phyloP scores from a whole-genome alignment of 129 eudicot species.

The Chrysanthemum seticuspe region DNA sequence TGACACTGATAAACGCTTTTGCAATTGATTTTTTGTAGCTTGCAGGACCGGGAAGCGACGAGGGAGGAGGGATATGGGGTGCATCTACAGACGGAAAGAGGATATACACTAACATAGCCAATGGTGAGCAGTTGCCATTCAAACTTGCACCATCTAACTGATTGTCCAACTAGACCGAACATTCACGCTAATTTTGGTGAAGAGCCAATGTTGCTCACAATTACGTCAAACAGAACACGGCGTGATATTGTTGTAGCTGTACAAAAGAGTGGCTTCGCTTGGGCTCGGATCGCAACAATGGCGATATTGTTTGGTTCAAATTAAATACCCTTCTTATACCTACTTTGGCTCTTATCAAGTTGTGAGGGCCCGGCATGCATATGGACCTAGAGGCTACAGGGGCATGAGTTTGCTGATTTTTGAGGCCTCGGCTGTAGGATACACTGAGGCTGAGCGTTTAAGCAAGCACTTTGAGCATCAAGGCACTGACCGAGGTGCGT shows the following conservation, averaged over 20 bases:
- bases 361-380: constrained; percentile 60
- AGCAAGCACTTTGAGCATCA: constrained; percentile 62
- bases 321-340: background rate
- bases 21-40: no score
- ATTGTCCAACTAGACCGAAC: constrained; percentile 68
- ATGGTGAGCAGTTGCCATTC: no score
- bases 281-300: constrained; percentile 61
- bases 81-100: no score
- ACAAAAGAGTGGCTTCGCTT: constrained; percentile 67
- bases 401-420: constrained; percentile 80
- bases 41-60: no score
- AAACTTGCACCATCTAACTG: background rate
- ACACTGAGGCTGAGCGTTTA: constrained; percentile 70
- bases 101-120: no score
- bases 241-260: constrained; percentile 44
- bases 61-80: no score
- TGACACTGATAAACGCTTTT: no score
- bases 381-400: constrained; percentile 87
- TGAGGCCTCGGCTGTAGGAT: constrained; percentile 73
- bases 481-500: constrained; percentile 52
- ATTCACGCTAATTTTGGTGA: constrained; percentile 66
- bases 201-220: constrained; percentile 59
- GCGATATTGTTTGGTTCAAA: constrained; percentile 56
- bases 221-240: constrained; percentile 21
- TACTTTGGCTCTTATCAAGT: constrained; percentile 57